These are phyloP conservation scores for Pyrenophora graminea DNA, from an alignment of 2,329 filamentous ascomycete genomes.

Conservation along the genomic window DNA sequence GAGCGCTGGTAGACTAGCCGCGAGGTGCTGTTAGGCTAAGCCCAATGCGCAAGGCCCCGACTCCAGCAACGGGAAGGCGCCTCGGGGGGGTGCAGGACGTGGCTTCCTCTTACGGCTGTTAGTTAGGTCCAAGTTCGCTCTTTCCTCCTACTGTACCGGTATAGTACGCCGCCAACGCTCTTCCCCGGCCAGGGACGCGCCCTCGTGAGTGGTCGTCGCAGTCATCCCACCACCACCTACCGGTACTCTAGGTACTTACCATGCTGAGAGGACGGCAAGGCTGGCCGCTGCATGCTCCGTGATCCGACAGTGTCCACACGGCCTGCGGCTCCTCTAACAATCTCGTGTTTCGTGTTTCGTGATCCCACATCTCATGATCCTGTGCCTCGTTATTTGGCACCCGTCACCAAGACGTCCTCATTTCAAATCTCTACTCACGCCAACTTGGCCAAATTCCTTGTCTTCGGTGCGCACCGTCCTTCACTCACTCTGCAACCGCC, in stretches of 20 bases:
- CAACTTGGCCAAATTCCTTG: too few species aligned
- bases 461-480: too few species aligned
- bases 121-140: neutral
- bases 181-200: neutral
- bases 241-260: too few species aligned
- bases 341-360: slow-evolving; percentile 12
- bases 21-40: slow-evolving; percentile 10
- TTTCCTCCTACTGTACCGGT: neutral
- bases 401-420: too few species aligned
- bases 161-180: neutral
- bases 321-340: neutral
- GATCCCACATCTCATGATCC: neutral
- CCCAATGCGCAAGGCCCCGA: neutral
- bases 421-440: too few species aligned
- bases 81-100: neutral
- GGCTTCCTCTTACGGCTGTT: neutral
- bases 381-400: neutral
- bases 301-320: neutral
- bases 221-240: too few species aligned
- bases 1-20: neutral
- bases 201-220: neutral
- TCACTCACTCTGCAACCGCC: too few species aligned
- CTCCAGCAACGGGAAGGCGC: neutral
- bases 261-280: too few species aligned
- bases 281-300: too few species aligned